Percentiles rank a stretch among this genome's conserved stretches.
phyloP scores from a whole-genome alignment of 495 filamentous ascomycete species.

The Aspergillus conjunctus region DNA sequence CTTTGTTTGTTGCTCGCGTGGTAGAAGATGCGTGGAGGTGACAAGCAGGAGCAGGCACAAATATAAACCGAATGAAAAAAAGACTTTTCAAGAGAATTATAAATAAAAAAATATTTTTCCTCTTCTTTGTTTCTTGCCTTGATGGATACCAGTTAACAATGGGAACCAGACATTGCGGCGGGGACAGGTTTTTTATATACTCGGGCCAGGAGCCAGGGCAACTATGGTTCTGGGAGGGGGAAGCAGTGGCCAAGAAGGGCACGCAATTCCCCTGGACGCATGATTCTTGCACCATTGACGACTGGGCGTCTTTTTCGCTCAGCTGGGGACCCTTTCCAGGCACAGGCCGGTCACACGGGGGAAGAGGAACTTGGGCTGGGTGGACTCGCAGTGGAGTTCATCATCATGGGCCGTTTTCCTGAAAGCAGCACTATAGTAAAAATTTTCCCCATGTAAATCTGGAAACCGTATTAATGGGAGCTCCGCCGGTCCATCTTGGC shows the following conservation, averaged over 20 bases:
- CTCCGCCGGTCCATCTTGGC: background rate
- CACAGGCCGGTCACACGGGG: slow-evolving; percentile 26
- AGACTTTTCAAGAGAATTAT: slow-evolving; percentile 12
- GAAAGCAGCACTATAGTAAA: too few species aligned
- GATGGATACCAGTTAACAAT: slow-evolving; percentile 1
- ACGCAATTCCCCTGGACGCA: slow-evolving; percentile 23
- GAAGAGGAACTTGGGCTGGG: slow-evolving; percentile 1
- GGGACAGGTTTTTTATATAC: slow-evolving; percentile 29
- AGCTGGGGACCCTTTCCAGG: slow-evolving; percentile 17
- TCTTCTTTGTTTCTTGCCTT: slow-evolving; percentile 22
- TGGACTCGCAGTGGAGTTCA: slow-evolving; percentile 22
- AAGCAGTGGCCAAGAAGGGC: slow-evolving; percentile 21
- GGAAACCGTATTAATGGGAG: background rate
- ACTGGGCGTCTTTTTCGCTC: background rate
- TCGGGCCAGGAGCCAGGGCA: slow-evolving; percentile 18
- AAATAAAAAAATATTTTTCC: slow-evolving; percentile 20
- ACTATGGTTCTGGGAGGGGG: slow-evolving; percentile 21
- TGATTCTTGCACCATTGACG: slow-evolving; percentile 24
- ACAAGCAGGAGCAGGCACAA: background rate
- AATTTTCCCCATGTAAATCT: background rate
- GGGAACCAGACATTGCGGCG: slow-evolving; percentile 27
- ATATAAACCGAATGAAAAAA: background rate
- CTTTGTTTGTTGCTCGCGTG: background rate
- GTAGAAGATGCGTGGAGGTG: too few species aligned
- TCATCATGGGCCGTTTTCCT: slow-evolving; percentile 4